Evolutionary conservation across 768 basidiomycete genomes (phyloP).

Genomic region (Auricularia cornea): DNA sequence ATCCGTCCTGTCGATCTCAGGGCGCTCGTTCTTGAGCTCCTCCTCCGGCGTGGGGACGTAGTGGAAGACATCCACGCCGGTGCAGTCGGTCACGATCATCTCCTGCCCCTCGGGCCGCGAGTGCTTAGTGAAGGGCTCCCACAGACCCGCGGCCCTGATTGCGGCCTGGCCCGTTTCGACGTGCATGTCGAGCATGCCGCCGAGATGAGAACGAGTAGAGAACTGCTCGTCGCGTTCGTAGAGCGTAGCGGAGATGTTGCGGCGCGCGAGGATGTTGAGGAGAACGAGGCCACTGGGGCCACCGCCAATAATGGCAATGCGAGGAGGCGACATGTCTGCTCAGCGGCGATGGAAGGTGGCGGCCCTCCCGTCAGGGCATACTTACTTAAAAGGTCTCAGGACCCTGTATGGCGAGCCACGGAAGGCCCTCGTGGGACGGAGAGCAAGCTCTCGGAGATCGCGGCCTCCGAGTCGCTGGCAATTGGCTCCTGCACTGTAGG

Average conservation of each 20-base stretch:
- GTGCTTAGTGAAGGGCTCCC: conserved; percentile 13
- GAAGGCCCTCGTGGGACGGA: too few relatives aligned
- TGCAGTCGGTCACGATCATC: conserved; percentile 14
- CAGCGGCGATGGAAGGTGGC: too few relatives aligned
- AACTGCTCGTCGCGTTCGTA: neutral
- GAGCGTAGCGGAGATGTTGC: neutral
- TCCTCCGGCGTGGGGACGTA: neutral
- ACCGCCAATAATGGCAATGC: conserved; percentile 16
- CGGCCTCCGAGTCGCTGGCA: too few relatives aligned
- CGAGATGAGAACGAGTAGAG: neutral
- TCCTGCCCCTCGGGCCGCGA: conserved; percentile 15
- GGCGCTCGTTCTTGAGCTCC: neutral
- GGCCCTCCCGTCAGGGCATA: too few relatives aligned
- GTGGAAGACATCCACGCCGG: neutral
- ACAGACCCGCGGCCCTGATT: conserved; percentile 14
- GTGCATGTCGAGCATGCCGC: conserved; percentile 23
- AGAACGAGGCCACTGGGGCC: neutral
- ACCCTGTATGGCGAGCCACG: too few relatives aligned
- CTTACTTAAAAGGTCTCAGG: too few relatives aligned
- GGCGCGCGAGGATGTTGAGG: neutral
- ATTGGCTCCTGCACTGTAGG: too few relatives aligned
- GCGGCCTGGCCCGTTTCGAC: conserved; percentile 17
- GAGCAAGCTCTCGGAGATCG: too few relatives aligned
- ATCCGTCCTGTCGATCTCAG: neutral
- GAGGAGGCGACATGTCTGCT: conserved; percentile 1